Base-by-base conservation (phyloP, 2,329 filamentous ascomycete genomes). In the Metarhizium humberi region DNA sequence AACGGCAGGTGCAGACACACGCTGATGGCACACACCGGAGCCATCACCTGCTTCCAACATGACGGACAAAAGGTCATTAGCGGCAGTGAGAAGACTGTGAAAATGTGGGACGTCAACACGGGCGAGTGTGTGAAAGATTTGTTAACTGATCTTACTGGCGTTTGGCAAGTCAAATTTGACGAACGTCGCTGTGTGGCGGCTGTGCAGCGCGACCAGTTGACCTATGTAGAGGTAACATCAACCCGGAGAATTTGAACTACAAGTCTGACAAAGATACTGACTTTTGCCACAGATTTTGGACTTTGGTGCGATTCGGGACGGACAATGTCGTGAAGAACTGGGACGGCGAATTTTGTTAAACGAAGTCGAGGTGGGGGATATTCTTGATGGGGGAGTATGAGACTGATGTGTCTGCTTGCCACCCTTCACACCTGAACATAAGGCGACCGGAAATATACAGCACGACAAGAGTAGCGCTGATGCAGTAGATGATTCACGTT, bases 91-190 rank as follows among this genome's bases (percentile, higher is more conserved):
- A 86, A 92, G 65, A 96, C 90, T 3, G 78, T 99, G 60, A 99
- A 99, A 77, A 95, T 99, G 90, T 99, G 94, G 94, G 90, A 99
- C 66, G 88, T 96, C 51, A 84, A 85, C 64, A 95, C 87, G 2
- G 94, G 94, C 51, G 88, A 96, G 64, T 96, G 91, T 68, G 85
- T 96, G 53, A 88, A 92, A 62, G 92, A 99, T 70, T 80, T 99
- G 46, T 78, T 99, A 65, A 96, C 90, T 14, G 92, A 96, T 66
- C 78, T 99, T 40, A 92, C 87, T 62, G 92, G 92, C n/a, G 94
- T 99, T 7, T 99, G 94, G 94, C 94, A 99, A 74, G 94, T 99
- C 65, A 94, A 94, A 66, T 99, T 99, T 73, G 92, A 99, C 66
- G 90, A 95, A 67, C 81, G 94, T 62, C 82, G 92, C 69, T 99